These are phyloP conservation scores for Rubroboletus satanas DNA, from an alignment of 768 basidiomycete genomes.

Conservation along the genomic window DNA sequence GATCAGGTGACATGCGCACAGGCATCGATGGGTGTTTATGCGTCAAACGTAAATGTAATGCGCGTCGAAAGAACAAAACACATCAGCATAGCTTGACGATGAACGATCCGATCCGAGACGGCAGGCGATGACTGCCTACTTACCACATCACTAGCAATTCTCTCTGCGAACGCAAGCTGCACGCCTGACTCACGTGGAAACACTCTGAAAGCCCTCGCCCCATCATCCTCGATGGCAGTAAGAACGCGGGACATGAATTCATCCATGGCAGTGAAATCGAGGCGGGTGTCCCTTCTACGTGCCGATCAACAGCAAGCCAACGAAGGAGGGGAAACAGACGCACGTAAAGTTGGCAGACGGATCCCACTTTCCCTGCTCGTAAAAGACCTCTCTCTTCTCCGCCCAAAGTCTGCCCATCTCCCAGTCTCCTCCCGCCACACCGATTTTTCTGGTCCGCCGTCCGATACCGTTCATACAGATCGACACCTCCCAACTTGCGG, in stretches of 20 bases:
- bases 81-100: neutral
- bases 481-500: conserved; percentile 85
- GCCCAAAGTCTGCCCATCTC: conserved; percentile 95
- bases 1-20: neutral
- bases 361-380: conserved; percentile 76
- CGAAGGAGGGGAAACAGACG: conserved; percentile 22
- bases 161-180: conserved; percentile 75
- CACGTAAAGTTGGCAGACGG: conserved; percentile 80
- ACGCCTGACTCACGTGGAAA: conserved; percentile 82
- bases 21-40: neutral
- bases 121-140: conserved; percentile 23
- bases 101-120: neutral
- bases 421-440: conserved; percentile 50
- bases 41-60: neutral
- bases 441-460: neutral
- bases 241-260: conserved; percentile 74
- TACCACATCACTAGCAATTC: conserved; percentile 82
- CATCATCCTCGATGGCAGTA: conserved; percentile 64
- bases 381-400: conserved; percentile 93
- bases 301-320: neutral
- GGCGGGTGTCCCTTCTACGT: conserved; percentile 46
- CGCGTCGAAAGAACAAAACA: neutral
- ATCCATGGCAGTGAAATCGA: conserved; percentile 94
- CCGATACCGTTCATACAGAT: conserved; percentile 36
- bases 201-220: conserved; percentile 74